Evolutionary conservation across 2,329 filamentous ascomycete genomes (phyloP), one percentile per base, ranked within the genome.

Genomic region (Pseudopyrenochaeta lycopersici): DNA sequence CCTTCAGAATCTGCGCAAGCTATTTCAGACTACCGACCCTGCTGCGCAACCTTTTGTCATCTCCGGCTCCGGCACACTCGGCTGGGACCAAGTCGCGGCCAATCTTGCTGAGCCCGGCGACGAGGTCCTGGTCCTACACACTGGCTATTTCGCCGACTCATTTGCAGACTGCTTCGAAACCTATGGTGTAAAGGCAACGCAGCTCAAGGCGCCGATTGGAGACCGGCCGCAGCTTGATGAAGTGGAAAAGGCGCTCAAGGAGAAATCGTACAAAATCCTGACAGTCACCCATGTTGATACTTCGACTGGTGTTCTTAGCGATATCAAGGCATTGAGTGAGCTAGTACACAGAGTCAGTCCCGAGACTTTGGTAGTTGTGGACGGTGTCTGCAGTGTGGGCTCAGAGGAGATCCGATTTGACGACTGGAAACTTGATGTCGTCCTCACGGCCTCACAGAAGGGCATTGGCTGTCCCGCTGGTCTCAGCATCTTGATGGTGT

Each of bases 261-360:
- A 91, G 82, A 96, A 95, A 83, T 87, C 90, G 71, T 98, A 96
- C 84, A 98, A 98, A 85, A 77, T 94, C 58, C 79, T 99, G 70
- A 98, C 94, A 36, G 90, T 98, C 62, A 99, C 95, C 10, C 95
- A 99, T 76, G 94, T 97, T 58, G 95, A 99, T 74, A 99, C 95
- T 20, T 97, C 93, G 3, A 99, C 95, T 32, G 95, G 95, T 64
- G 95, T 99, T 21, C 82, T 99, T 44, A 96, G 90, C 72, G 93
- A 98, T 76, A 86, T 98, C 68, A 89, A 96, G 82, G 82, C 87
- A 52, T 81, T 99, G 52, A 87, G 92, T 30, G 90, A 93, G 72
- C 81, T 96, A 44, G 90, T 98, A 46, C 90, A 90, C 75, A 85
- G 85, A 47, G 91, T 97, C 60, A 96, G 92, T 58, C 95, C 95